Base-by-base conservation (phyloP, 116 monocot species). In the Zostera marina region DNA sequence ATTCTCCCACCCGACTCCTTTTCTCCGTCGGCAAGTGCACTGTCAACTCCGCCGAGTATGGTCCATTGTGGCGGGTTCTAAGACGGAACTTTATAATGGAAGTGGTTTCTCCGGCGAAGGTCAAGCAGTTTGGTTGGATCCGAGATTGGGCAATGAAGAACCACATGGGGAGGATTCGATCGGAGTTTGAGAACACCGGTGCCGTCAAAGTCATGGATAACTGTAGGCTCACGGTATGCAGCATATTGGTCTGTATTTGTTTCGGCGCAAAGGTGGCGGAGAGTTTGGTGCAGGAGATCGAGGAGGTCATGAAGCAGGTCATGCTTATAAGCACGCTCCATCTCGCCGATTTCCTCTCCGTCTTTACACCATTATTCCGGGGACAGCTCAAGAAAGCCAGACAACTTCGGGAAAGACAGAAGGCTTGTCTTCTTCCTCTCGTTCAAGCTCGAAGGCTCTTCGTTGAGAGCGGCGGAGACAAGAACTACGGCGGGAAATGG, bases 241-340 rank as follows among this genome's bases (percentile, higher is more conserved):
- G 94, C 68, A 94, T 94, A 53, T 73, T 94, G 21, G 68, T 60
- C 11, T 88, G 88, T 65, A 81, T 94, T 62, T 94, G 94, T 68
- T 94, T 94, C 66, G 94, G 94, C 13, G 81, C 77, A 3, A 67
- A 59, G 53, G 77, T 94, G 9, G 23, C 76, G 11, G 88, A 94
- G 47, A 13, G 19, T 2, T 59, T 67, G 42, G 76, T 88, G 41
- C 47, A 42, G 40, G 72, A 82, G 53, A 94, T 94, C 38, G 94
- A 94, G 49, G 70, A 57, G 15, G 82, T 94, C 3, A 58, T 94
- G 20, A 94, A 94, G 61, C 79, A 88, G 16, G 79, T 94, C 10
- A 94, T 94, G 94, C 58, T 94, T 73, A 78, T 77, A 61, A 77
- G 77, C 11, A 80, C 77, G 38, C 75, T 76, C 2, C 84, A 84